Evolutionary conservation across 1,139 yeast species (phyloP).

Genomic region (Ashbya aceris): DNA sequence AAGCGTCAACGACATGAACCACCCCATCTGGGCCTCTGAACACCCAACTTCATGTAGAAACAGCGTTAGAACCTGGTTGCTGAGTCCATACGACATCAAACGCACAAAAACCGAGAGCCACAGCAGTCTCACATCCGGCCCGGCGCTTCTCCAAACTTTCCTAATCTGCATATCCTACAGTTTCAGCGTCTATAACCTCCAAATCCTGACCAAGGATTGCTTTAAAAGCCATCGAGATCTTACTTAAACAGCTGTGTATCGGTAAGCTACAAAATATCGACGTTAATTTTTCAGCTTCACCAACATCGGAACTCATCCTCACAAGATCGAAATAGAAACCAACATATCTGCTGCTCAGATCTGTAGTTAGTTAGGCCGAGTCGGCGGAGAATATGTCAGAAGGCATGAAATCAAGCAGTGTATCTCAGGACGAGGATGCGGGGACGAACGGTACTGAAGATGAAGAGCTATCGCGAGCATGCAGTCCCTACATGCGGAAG

Average conservation of each 20-base stretch:
- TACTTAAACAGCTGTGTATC: no score
- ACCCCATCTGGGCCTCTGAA: constrained; percentile 53
- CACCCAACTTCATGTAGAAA: constrained; percentile 52
- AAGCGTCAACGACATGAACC: constrained; percentile 75
- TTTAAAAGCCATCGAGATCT: no score
- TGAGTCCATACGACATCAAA: constrained; percentile 69
- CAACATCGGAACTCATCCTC: no score
- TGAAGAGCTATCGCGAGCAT: not conserved
- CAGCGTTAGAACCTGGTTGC: constrained; percentile 71
- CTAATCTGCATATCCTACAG: constrained; percentile 9
- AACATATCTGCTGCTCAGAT: no score
- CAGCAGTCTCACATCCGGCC: constrained; percentile 51
- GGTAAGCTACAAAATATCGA: no score
- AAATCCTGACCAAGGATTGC: no score
- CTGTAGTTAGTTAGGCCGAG: not conserved
- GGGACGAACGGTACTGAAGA: not conserved
- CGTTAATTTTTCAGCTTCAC: no score
- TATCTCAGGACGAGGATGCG: no score
- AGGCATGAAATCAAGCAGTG: not conserved
- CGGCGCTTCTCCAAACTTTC: constrained; percentile 20
- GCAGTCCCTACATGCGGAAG: constrained; percentile 1
- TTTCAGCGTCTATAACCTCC: no score
- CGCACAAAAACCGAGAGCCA: constrained; percentile 67
- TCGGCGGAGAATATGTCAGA: not conserved
- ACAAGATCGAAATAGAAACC: no score